Evolutionary conservation across 306 rosid species (phyloP), one percentile per base, ranked within the genome.

Genomic region (Lablab purpureus): DNA sequence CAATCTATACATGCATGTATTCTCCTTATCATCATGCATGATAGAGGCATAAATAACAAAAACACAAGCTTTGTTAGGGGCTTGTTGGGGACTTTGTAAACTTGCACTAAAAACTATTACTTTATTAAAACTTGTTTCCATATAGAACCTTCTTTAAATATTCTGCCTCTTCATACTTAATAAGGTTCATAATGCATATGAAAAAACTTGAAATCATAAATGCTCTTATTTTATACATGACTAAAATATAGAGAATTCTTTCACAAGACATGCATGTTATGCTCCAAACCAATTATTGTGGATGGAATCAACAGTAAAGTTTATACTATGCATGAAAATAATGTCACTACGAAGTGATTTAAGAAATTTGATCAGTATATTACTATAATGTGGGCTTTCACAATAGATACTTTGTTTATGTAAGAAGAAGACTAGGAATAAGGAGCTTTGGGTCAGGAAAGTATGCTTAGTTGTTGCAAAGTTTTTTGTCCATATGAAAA

Each of bases 61-160:
- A 40, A 50, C 23, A 47, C 3, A 12, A 34, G n/a, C 46, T 71
- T 66, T 49, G 66, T 67, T 51, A 62, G 54, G 1, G 30, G 62
- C n/a, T n/a, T n/a, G n/a, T n/a, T n/a, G 58, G 34, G 43, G 83
- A 41, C 67, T n/a, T 65, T 65, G 32, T 14, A 52, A 25, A 18
- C 25, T 52, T 52, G 67, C 79, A 51, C 74, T 41, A 80, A 49
- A 51, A 47, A 40, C 67, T 18, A 72, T 40, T 43, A 23, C 15
- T 41, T 65, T 43, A 12, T 18, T 10, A 28, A 25, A 34, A 62
- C 11, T 41, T 50, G 50, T 30, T 62, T 75, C 71, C 47, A 58
- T 43, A 40, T 3, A 6, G 13, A 25, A 25, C 58, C 62, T 60
- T 21, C 71, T 43, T 28, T 12, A 62, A 45, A 75, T 27, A 52